phyloP scores from a whole-genome alignment of 2,329 filamentous ascomycete species.

The Alternaria metachromatica region DNA sequence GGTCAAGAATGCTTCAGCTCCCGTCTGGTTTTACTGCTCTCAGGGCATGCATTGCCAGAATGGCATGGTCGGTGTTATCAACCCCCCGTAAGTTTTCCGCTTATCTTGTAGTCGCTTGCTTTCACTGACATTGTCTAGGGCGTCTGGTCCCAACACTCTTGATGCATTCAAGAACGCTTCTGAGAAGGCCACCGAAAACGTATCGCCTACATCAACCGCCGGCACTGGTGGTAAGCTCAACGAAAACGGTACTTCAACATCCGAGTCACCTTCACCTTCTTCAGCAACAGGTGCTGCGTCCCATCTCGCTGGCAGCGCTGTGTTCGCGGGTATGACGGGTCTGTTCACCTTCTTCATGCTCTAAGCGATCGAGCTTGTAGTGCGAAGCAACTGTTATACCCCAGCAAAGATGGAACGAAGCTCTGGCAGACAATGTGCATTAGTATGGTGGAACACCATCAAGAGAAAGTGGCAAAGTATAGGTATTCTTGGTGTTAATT shows the following conservation, averaged over 20 bases:
- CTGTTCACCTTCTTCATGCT: constrained; percentile 41
- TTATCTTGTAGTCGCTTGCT: not conserved
- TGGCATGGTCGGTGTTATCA: constrained; percentile 52
- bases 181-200: constrained; percentile 23
- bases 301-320: constrained; percentile 29
- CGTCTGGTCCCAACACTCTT: constrained; percentile 29
- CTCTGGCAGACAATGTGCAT: not conserved
- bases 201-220: constrained; percentile 32
- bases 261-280: constrained; percentile 9
- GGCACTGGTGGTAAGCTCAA: constrained; percentile 36
- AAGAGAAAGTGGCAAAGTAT: not conserved
- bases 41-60: constrained; percentile 47
- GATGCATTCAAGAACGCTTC: constrained; percentile 36
- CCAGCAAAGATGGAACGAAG: not conserved
- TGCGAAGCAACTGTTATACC: constrained; percentile 21
- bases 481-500: constrained; percentile 9
- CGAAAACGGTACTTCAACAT: constrained; percentile 23
- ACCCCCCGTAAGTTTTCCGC: constrained; percentile 41
- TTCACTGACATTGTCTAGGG: constrained; percentile 23
- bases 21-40: constrained; percentile 53
- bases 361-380: constrained; percentile 20
- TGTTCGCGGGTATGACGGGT: constrained; percentile 37
- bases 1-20: constrained; percentile 45
- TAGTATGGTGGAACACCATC: constrained; percentile 3
- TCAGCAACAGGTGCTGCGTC: constrained; percentile 37